phyloP scores from a whole-genome alignment of 306 rosid species.

The Quercus rubra region DNA sequence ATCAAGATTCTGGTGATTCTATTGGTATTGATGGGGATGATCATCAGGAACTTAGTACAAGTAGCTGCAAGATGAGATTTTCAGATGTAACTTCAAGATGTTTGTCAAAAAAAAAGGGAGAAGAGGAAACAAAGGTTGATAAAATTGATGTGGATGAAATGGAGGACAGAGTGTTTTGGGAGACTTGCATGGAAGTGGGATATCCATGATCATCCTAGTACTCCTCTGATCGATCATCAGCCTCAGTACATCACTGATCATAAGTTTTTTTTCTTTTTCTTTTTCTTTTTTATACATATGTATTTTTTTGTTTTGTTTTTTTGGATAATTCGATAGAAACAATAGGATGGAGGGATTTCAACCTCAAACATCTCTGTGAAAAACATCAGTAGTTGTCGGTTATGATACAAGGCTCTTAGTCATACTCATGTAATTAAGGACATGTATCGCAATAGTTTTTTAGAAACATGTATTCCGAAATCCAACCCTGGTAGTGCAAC shows the following conservation, averaged over 20 bases:
- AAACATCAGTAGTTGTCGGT: too few species aligned
- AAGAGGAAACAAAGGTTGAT: conserved; percentile 23
- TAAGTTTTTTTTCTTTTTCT: too few species aligned
- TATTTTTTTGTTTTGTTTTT: too few species aligned
- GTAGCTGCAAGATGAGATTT: conserved; percentile 6
- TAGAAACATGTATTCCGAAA: neutral
- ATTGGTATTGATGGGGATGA: conserved; percentile 19
- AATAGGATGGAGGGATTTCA: too few species aligned
- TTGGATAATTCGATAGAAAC: too few species aligned
- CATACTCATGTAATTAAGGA: too few species aligned
- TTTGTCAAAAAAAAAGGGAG: conserved; percentile 26
- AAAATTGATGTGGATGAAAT: conserved; percentile 24
- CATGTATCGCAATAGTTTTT: neutral
- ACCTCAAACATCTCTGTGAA: too few species aligned
- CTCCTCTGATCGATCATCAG: neutral
- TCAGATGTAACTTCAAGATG: conserved; percentile 17
- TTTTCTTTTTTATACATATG: too few species aligned
- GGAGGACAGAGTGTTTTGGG: conserved; percentile 59
- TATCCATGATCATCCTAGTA: conserved; percentile 26
- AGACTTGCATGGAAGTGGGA: conserved; percentile 50
- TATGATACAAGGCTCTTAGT: too few species aligned
- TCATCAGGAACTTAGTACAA: neutral
- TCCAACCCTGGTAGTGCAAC: neutral
- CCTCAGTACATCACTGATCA: too few species aligned
- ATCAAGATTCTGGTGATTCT: neutral